Conservation (phyloP, 2,329 filamentous ascomycete genomes). For the Bisporella sp. region DNA sequence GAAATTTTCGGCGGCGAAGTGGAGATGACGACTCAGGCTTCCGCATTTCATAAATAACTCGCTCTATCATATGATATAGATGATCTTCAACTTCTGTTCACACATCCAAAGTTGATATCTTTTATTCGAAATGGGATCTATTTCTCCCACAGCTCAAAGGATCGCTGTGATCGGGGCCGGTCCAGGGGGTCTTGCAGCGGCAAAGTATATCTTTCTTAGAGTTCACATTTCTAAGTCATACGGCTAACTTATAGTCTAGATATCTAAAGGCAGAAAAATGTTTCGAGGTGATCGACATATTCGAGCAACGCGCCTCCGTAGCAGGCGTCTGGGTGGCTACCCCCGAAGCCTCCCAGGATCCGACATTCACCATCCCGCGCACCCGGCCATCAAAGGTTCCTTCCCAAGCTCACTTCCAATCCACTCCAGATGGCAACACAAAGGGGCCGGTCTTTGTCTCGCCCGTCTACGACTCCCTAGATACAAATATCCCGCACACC, state of each 20-base stretch:
- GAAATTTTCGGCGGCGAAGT: too few relatives aligned
- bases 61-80: too few relatives aligned
- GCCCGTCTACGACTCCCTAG: slow-evolving; percentile 75
- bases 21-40: too few relatives aligned
- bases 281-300: slow-evolving; percentile 67
- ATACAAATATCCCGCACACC: slow-evolving; percentile 78
- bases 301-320: slow-evolving; percentile 70
- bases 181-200: slow-evolving; percentile 69
- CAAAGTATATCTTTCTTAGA: slow-evolving; percentile 52
- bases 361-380: slow-evolving; percentile 54
- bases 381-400: slow-evolving; percentile 54
- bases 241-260: background rate
- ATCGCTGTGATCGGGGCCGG: slow-evolving; percentile 81
- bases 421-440: slow-evolving; percentile 32
- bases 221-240: background rate
- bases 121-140: too few relatives aligned
- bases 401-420: slow-evolving; percentile 53
- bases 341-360: slow-evolving; percentile 34
- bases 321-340: slow-evolving; percentile 80
- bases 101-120: too few relatives aligned
- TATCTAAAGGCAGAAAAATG: slow-evolving; percentile 58
- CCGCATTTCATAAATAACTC: too few relatives aligned
- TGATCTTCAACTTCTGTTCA: too few relatives aligned
- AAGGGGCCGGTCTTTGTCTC: slow-evolving; percentile 56
- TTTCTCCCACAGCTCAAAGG: slow-evolving; percentile 25